Base-by-base conservation (phyloP, 352 stramenopile species). In the Globisporangium lucens region DNA sequence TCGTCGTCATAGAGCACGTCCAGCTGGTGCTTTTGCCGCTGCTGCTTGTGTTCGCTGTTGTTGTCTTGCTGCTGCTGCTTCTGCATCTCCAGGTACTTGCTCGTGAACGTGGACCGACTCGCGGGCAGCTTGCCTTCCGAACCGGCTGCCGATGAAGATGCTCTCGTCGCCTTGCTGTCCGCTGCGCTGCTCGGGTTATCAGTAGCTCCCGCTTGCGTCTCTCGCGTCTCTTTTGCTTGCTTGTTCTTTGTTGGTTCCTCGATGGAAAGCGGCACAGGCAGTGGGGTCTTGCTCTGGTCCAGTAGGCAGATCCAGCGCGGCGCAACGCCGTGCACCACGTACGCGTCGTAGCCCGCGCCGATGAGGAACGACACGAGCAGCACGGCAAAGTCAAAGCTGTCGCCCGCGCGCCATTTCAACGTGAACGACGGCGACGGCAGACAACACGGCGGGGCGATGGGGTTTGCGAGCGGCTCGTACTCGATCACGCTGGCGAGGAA, bases 271-370 rank as follows among this genome's bases (percentile, higher is more conserved):
- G 91, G 72, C 15, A 81, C 69, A 0, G 91, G 89, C 35, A 93
- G 85, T 10, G 73, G 65, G 12, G 84, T 89, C 22, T 90, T 82
- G 56, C 79, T 96, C 67, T 98, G 91, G 73, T 99, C 94, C n/a
- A 96, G 63, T 0, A 98, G 70, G 61, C 91, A 97, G 29, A 99
- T 86, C 82, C 89, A 98, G 3, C 72, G 74, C 12, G 94, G 91
- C 4, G 93, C 94, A 13, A 79, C 70, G 2, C 97, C 97, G 41
- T 94, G 80, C 7, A 98, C 94, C 12, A 98, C 91, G 68, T 97
- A 98, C 3, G 96, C 96, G 67, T 99, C 96, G 70, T 98, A 98
- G 0, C 96, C 96, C 7, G 89, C 87, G 15, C 96, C 97, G 43
- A 98, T 79, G 13, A 99, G 79, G 47, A 98, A 97, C 9, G 90